A percentile compares a stretch with the other conserved stretches of the same genome.
Evolutionary conservation across 441 rosid genomes (phyloP).

Genomic region (Bruguiera hainesii): DNA sequence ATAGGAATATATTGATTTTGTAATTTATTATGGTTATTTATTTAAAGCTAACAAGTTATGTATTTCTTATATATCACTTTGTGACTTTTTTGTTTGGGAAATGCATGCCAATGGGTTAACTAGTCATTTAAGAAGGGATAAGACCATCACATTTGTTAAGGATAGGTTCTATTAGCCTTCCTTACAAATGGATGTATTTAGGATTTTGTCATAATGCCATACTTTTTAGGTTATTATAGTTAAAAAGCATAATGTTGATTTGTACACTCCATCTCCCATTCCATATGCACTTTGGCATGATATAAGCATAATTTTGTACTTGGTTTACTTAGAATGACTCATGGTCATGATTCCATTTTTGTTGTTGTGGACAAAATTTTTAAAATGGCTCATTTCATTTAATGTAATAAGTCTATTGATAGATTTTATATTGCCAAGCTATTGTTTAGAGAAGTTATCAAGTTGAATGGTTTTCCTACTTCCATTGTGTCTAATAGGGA

Average conservation of each 20-base stretch:
- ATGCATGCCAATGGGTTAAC: conserved; percentile 4
- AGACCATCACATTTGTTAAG: background rate
- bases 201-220: background rate
- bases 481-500: background rate
- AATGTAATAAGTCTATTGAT: background rate
- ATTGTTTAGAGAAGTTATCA: background rate
- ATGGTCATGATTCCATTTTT: background rate
- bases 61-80: background rate
- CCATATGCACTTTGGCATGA: background rate
- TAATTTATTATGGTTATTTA: background rate
- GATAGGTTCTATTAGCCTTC: conserved; percentile 8
- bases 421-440: too few relatives aligned
- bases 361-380: conserved; percentile 5
- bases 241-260: background rate
- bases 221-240: background rate
- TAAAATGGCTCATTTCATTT: background rate
- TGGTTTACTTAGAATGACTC: background rate
- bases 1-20: background rate
- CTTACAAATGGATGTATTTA: background rate
- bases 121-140: conserved; percentile 9
- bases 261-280: background rate
- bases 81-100: background rate
- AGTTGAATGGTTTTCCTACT: background rate
- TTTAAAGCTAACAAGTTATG: background rate
- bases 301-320: background rate